Evolutionary conservation across 345 rosid species (phyloP).

Genomic region (Linum usitatissimum): DNA sequence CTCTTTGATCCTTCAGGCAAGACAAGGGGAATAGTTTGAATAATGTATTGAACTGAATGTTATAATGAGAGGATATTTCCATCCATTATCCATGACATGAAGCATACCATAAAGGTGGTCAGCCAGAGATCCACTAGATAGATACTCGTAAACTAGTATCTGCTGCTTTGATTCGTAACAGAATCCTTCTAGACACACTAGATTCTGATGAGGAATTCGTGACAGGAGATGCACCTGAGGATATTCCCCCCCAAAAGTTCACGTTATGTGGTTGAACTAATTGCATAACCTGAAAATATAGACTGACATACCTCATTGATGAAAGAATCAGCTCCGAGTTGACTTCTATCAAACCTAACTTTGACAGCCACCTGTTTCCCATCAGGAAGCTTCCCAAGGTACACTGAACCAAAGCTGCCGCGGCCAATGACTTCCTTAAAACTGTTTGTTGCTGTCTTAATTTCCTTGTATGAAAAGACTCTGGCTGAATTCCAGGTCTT

Average conservation of each 20-base stretch:
- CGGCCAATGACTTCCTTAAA: conserved; percentile 78
- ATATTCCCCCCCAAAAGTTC: neutral
- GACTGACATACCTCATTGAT: neutral
- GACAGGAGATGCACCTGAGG: conserved; percentile 69
- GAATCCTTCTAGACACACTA: conserved; percentile 78
- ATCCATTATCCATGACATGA: neutral
- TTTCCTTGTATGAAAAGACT: conserved; percentile 59
- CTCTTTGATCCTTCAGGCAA: conserved; percentile 28
- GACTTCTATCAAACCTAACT: conserved; percentile 73
- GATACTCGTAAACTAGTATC: conserved; percentile 80
- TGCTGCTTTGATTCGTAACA: conserved; percentile 74
- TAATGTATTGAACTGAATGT: neutral
- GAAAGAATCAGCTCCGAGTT: conserved; percentile 85
- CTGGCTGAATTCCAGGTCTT: conserved; percentile 69
- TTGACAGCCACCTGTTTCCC: conserved; percentile 77
- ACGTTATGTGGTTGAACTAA: neutral
- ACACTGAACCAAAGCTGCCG: conserved; percentile 86
- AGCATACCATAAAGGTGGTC: conserved; percentile 67
- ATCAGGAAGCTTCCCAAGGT: conserved; percentile 69
- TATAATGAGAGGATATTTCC: neutral
- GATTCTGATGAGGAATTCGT: conserved; percentile 71
- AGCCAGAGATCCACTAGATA: conserved; percentile 75
- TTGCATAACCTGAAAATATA: neutral
- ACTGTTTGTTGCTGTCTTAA: conserved; percentile 59
- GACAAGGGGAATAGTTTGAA: neutral